A percentile compares a stretch with the other conserved stretches of the same genome.
Evolutionary conservation across 2,329 filamentous ascomycete species (phyloP).

Genomic region (Ophiosphaerella korrae): DNA sequence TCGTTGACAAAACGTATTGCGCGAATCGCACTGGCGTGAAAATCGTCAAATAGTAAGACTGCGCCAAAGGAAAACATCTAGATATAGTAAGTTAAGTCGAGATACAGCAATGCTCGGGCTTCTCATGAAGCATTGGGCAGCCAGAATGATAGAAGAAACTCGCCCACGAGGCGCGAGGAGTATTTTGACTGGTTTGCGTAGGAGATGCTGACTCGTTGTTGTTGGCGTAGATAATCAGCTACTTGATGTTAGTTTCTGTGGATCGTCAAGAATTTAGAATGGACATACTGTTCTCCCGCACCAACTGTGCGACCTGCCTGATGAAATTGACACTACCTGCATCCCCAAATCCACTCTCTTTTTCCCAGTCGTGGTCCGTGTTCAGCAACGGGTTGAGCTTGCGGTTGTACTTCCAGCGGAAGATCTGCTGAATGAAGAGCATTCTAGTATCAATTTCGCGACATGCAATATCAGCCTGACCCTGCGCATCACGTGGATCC

Average conservation of each 20-base stretch:
- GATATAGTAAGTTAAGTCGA: too few relatives aligned
- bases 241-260: conserved; percentile 14
- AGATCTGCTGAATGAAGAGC: conserved; percentile 52
- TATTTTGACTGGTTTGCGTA: conserved; percentile 47
- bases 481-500: conserved; percentile 33
- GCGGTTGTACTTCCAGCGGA: conserved; percentile 55
- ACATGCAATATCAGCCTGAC: conserved; percentile 48
- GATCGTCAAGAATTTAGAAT: neutral
- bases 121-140: conserved; percentile 19
- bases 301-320: conserved; percentile 42
- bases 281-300: conserved; percentile 51
- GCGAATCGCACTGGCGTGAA: too few relatives aligned
- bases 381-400: conserved; percentile 48
- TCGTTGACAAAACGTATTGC: too few relatives aligned
- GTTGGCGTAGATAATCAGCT: conserved; percentile 48
- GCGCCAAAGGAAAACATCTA: too few relatives aligned
- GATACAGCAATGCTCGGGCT: too few relatives aligned
- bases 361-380: conserved; percentile 46
- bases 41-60: too few relatives aligned
- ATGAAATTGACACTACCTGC: conserved; percentile 45
- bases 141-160: conserved; percentile 49
- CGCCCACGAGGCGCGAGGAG: conserved; percentile 50
- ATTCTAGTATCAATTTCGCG: conserved; percentile 53
- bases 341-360: conserved; percentile 44
- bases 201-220: conserved; percentile 47